phyloP scores from a whole-genome alignment of 495 filamentous ascomycete genomes.

The Lasiosphaeris hirsuta region DNA sequence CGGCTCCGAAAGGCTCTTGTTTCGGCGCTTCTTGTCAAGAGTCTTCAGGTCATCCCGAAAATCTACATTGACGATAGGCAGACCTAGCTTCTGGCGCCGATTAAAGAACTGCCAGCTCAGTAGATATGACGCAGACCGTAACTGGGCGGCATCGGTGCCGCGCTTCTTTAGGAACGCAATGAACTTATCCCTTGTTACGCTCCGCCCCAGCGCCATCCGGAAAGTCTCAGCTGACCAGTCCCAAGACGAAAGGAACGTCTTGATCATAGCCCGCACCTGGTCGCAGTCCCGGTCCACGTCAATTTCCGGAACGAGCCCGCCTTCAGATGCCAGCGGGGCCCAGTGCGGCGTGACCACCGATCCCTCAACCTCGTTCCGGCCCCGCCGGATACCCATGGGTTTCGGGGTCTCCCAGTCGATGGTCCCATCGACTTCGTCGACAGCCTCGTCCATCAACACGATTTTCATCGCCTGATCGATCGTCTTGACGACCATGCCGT shows the following conservation, averaged over 20 bases:
- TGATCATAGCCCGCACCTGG: conserved; percentile 12
- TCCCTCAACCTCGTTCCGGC: not conserved
- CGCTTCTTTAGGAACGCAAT: conserved; percentile 5
- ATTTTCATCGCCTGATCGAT: not conserved
- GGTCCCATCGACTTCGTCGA: not conserved
- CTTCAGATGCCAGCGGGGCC: not conserved
- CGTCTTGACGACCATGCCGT: not conserved
- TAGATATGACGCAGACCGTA: conserved; percentile 1
- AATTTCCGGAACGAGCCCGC: not conserved
- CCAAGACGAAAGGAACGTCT: not conserved
- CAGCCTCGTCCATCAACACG: not conserved
- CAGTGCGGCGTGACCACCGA: not conserved
- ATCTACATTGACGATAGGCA: not conserved
- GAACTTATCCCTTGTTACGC: conserved; percentile 1
- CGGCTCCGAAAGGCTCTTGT: not conserved
- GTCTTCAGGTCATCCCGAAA: not conserved
- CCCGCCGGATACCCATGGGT: not conserved
- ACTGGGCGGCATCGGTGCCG: conserved; percentile 3
- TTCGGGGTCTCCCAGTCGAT: not conserved
- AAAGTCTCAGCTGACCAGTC: not conserved
- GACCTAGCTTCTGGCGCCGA: conserved; percentile 7
- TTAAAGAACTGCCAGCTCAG: conserved; percentile 14
- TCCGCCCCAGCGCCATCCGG: not conserved
- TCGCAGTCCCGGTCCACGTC: conserved; percentile 11
- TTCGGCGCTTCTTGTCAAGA: not conserved